phyloP scores from a whole-genome alignment of 352 stramenopile genomes.

The Phytophthora pisi region DNA sequence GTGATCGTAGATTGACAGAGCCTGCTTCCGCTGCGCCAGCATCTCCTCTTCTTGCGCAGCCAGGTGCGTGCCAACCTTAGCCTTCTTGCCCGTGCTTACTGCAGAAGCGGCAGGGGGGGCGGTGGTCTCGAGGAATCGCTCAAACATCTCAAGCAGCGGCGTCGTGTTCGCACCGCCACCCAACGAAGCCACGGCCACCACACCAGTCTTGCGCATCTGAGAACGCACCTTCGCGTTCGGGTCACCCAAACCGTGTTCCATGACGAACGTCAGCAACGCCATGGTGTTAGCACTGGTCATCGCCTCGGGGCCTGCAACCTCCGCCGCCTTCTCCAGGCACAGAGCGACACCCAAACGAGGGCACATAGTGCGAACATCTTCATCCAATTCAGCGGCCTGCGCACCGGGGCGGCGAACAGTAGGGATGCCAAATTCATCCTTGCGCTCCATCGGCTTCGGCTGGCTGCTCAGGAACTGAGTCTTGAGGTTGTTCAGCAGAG shows the following conservation, averaged over 20 bases:
- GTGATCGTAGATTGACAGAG: slow-evolving; percentile 78
- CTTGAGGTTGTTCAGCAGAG: slow-evolving; percentile 72
- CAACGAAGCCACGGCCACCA: slow-evolving; percentile 76
- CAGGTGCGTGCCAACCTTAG: slow-evolving; percentile 35
- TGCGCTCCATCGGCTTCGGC: slow-evolving; percentile 55
- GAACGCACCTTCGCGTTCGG: slow-evolving; percentile 71
- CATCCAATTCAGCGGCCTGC: slow-evolving; percentile 43
- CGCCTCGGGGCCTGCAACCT: slow-evolving; percentile 32
- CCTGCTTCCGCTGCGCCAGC: slow-evolving; percentile 37
- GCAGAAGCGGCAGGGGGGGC: slow-evolving; percentile 28
- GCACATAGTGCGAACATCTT: slow-evolving; percentile 63
- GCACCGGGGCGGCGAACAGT: slow-evolving; percentile 65
- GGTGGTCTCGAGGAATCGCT: slow-evolving; percentile 73
- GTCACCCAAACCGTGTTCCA: slow-evolving; percentile 79
- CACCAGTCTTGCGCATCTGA: slow-evolving; percentile 87
- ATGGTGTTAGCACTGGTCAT: slow-evolving; percentile 71
- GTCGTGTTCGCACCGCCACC: slow-evolving; percentile 71
- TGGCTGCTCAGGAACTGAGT: slow-evolving; percentile 64
- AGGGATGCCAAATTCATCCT: slow-evolving; percentile 80
- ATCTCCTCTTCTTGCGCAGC: slow-evolving; percentile 41
- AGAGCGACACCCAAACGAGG: slow-evolving; percentile 76
- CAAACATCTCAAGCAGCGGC: slow-evolving; percentile 73
- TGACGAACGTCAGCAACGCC: slow-evolving; percentile 78
- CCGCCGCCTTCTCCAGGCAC: slow-evolving; percentile 76
- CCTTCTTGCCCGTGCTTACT: slow-evolving; percentile 34